Percentiles rank a stretch among this genome's conserved stretches.
Conservation (phyloP, 495 filamentous ascomycete species). For the Hypoxylon fragiforme region DNA sequence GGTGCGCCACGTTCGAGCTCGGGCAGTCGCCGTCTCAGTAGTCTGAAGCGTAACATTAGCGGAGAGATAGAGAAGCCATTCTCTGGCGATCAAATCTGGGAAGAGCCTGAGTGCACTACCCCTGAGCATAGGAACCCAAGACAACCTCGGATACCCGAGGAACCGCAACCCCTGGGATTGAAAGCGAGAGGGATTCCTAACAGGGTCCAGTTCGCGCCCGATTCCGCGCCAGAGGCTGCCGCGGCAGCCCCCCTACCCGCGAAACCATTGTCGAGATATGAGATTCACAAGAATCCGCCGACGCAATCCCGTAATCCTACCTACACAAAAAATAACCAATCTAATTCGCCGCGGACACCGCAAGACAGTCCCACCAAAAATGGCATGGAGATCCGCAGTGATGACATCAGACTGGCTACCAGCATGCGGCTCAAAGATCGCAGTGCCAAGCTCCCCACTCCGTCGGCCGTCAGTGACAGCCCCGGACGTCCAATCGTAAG, state of each 20-base stretch:
- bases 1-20: constrained; percentile 26
- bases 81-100: constrained; percentile 83
- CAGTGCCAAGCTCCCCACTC: constrained; percentile 81
- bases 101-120: constrained; percentile 66
- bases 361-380: constrained; percentile 60
- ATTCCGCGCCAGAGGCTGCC: constrained; percentile 22
- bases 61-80: constrained; percentile 60
- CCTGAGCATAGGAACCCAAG: constrained; percentile 23
- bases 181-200: constrained; percentile 65
- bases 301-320: constrained; percentile 72
- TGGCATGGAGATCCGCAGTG: constrained; percentile 77
- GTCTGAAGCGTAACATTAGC: constrained; percentile 59
- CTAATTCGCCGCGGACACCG: constrained; percentile 38
- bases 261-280: constrained; percentile 64
- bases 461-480: constrained; percentile 81
- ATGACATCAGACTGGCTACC: constrained; percentile 89
- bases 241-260: constrained; percentile 35
- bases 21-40: constrained; percentile 46
- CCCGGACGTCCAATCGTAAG: constrained; percentile 90
- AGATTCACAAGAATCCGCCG: constrained; percentile 78
- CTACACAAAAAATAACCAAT: constrained; percentile 66
- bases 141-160: constrained; percentile 18
- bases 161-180: constrained; percentile 38
- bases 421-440: constrained; percentile 83
- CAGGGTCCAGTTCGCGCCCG: constrained; percentile 54